Evolutionary conservation across 495 filamentous ascomycete species (phyloP).

Genomic region (Pyronema domesticum): DNA sequence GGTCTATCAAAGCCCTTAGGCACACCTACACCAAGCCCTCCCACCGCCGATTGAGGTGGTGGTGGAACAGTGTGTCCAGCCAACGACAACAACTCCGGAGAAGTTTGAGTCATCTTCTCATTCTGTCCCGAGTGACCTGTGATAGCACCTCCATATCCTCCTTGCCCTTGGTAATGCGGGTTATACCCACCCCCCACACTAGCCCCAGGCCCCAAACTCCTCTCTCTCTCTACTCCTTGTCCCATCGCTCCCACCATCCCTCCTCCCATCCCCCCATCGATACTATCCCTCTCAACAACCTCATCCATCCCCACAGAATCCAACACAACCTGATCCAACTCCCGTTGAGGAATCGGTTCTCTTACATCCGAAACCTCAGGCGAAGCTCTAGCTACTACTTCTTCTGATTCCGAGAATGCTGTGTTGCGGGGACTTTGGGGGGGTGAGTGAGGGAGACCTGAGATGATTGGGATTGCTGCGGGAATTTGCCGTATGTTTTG

Average conservation of each 20-base stretch:
- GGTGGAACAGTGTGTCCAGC: background rate
- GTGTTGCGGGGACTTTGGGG: background rate
- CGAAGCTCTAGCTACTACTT: background rate
- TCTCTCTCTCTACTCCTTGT: too few relatives aligned
- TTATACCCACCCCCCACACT: too few relatives aligned
- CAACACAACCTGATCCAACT: too few relatives aligned
- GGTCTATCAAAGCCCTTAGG: constrained; percentile 8
- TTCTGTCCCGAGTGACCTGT: too few relatives aligned
- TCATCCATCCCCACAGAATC: too few relatives aligned
- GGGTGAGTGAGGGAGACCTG: background rate
- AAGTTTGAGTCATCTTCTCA: background rate
- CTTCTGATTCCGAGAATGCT: background rate
- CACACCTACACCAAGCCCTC: constrained; percentile 5
- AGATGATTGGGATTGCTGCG: constrained; percentile 8
- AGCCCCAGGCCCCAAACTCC: too few relatives aligned
- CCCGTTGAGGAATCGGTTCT: too few relatives aligned
- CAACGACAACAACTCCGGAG: background rate
- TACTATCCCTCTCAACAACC: too few relatives aligned
- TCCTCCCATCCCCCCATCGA: too few relatives aligned
- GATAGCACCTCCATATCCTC: background rate
- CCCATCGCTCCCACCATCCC: too few relatives aligned
- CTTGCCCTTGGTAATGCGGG: too few relatives aligned
- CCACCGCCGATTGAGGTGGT: constrained; percentile 10
- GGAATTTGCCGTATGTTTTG: constrained; percentile 18
- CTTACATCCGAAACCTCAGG: too few relatives aligned